Conservation (phyloP, 495 filamentous ascomycete genomes). For the Penicillium mononematosum region DNA sequence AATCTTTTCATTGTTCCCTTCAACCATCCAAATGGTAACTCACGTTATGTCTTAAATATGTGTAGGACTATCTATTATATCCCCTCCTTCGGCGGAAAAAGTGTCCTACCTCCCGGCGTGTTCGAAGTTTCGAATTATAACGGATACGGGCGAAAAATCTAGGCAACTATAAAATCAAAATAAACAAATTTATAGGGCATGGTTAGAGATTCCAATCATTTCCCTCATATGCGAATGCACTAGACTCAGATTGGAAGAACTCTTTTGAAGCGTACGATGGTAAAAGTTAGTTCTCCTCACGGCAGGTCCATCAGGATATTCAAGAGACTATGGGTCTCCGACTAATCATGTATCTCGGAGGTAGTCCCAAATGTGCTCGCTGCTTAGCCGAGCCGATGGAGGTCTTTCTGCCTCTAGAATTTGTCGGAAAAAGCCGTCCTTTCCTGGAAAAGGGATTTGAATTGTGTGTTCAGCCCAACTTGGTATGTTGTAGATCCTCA, state of each 20-base stretch:
- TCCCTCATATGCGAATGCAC: not conserved
- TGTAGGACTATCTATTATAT: not conserved
- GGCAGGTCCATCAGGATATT: not conserved
- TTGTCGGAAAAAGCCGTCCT: no score
- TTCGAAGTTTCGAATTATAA: constrained; percentile 11
- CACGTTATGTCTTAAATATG: constrained; percentile 8
- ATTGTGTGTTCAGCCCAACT: no score
- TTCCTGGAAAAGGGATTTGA: no score
- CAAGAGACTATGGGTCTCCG: not conserved
- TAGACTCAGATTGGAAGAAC: not conserved
- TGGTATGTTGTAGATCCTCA: no score
- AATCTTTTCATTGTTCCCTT: not conserved
- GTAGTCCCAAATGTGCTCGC: no score
- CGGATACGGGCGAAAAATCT: not conserved
- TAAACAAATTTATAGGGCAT: not conserved
- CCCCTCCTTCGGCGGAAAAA: not conserved
- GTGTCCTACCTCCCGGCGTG: constrained; percentile 1
- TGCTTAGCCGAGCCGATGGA: no score
- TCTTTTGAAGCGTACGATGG: not conserved
- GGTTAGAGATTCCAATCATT: not conserved
- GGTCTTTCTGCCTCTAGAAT: no score
- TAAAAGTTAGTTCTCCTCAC: not conserved
- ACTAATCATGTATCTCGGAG: not conserved
- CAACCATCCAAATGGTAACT: not conserved
- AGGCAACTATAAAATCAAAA: not conserved